Evolutionary conservation across 2,329 filamentous ascomycete genomes (phyloP).

Genomic region (Monosporascus sp.): DNA sequence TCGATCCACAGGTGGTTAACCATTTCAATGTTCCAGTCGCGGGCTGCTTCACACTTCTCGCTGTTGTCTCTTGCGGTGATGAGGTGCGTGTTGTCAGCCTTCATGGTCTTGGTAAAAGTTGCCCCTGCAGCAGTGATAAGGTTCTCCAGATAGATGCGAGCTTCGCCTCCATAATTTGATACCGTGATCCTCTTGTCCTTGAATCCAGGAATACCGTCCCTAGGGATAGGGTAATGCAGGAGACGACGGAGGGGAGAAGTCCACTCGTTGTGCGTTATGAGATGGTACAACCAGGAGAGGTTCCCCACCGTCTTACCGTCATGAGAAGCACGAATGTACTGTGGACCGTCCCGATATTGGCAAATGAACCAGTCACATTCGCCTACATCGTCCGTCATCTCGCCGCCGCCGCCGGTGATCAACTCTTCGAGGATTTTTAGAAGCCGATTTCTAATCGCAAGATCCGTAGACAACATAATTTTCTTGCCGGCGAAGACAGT

Average conservation of each 20-base stretch:
- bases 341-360: constrained; percentile 73
- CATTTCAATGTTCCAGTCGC: constrained; percentile 86
- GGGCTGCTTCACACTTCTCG: constrained; percentile 88
- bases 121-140: constrained; percentile 79
- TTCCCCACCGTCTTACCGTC: constrained; percentile 82
- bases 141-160: constrained; percentile 88
- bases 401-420: constrained; percentile 66
- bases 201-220: constrained; percentile 74
- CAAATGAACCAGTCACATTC: constrained; percentile 81
- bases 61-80: constrained; percentile 85
- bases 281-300: constrained; percentile 85
- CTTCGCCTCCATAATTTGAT: constrained; percentile 95
- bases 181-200: constrained; percentile 72
- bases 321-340: constrained; percentile 74
- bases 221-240: constrained; percentile 83
- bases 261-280: constrained; percentile 86
- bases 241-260: constrained; percentile 77
- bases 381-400: constrained; percentile 57
- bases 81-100: constrained; percentile 90
- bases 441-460: constrained; percentile 64
- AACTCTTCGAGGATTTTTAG: constrained; percentile 63
- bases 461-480: constrained; percentile 72
- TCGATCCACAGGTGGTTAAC: constrained; percentile 97
- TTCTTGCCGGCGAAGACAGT: constrained; percentile 72
- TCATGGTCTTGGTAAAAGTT: constrained; percentile 91